Evolutionary conservation across 2,329 filamentous ascomycete species (phyloP), one percentile per base, ranked within the genome.

Genomic region (Gnomoniopsis smithogilvyi): DNA sequence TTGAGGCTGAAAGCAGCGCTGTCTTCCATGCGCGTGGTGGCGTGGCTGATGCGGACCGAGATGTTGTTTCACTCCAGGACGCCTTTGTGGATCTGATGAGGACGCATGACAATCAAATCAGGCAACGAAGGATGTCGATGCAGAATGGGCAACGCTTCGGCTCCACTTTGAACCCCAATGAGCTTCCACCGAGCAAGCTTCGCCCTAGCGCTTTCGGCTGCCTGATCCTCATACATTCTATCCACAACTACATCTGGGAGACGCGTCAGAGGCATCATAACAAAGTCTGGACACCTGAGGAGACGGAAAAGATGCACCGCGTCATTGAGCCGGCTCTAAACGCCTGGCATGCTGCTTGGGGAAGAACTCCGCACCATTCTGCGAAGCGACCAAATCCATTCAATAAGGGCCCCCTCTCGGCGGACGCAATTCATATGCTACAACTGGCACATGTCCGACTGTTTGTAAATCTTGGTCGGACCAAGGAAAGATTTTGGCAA

Each of bases 161-260:
- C 33, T 75, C 77, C n/a, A 72, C 70, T 38, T 67, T 74, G 33
- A 73, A 76, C 36, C 61, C 76, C 10, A 76, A 78, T 47, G 82
- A 87, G 10, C 68, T 81, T 1, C 75, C 82, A 1, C 78, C 82
- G 64, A 86, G 79, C 55, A 86, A 91, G 36, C 78, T 95, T 51
- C 86, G 84, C 64, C 92, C 92, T 0, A 97, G 94, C 74, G 93
- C 92, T 0, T 96, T 96, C 71, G 95, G 94, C 10, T 96, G 92
- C 70, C 80, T 97, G 33, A 83, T 97, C 6, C 77, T 99, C 63
- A 97, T 98, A 70, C 94, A 96, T 69, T 93, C 95, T 3, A 80
- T 98, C 24, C 95, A 98, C 75, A 97, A 97, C 67, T 97, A 96
- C 73, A 97, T 98, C 48, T 98, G 95, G 95, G 94, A 98, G 74